A percentile compares a stretch with the other conserved stretches of the same genome.
Evolutionary conservation across 202 grass and related monocot species (phyloP).

Genomic region (Schoenoplectus triqueter): DNA sequence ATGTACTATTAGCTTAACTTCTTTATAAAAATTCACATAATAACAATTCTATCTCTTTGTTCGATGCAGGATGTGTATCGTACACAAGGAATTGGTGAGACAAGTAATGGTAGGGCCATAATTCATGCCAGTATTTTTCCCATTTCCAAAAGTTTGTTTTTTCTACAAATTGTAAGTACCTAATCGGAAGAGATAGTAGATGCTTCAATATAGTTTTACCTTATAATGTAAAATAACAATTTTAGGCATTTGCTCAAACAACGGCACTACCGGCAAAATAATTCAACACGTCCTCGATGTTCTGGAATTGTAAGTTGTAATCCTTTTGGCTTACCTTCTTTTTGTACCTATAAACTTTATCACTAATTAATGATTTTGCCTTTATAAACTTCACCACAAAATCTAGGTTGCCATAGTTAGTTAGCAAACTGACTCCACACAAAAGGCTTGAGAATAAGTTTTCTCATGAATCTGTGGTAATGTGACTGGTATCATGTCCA

Average conservation of each 20-base stretch:
- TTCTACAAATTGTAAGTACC: conserved; percentile 1
- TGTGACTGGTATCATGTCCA: background rate
- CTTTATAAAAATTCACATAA: background rate
- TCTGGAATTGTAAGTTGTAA: conserved; percentile 68
- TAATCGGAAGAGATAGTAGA: background rate
- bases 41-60: conserved; percentile 25
- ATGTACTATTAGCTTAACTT: too few species aligned
- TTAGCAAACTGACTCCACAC: background rate
- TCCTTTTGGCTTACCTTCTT: background rate
- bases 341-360: background rate
- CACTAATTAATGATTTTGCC: background rate
- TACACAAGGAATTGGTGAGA: conserved; percentile 38
- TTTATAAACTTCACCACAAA: background rate
- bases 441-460: background rate
- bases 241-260: conserved; percentile 49
- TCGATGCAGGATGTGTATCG: conserved; percentile 56
- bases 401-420: background rate
- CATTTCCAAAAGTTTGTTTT: background rate
- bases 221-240: conserved; percentile 5
- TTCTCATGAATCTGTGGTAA: background rate
- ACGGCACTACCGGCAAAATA: conserved; percentile 46
- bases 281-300: conserved; percentile 78
- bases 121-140: background rate
- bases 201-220: conserved; percentile 19
- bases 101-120: conserved; percentile 33